phyloP scores from a whole-genome alignment of 2,329 filamentous ascomycete species.

The Aurifilum marmelostoma region DNA sequence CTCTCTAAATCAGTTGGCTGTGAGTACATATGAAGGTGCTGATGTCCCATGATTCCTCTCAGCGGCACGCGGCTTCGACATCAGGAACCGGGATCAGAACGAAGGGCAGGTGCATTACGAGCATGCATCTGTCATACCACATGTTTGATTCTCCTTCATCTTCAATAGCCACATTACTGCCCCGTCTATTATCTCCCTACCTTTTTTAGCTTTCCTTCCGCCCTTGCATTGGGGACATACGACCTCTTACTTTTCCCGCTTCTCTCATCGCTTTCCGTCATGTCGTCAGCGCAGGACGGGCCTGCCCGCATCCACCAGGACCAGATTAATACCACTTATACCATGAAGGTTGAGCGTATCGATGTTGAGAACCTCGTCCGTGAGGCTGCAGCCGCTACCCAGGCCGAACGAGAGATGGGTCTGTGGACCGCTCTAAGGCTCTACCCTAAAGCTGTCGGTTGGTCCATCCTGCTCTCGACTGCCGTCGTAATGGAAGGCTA shows the following conservation, averaged over 20 bases:
- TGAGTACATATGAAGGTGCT: background rate
- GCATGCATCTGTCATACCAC: too few species aligned
- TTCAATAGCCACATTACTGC: too few species aligned
- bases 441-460: conserved; percentile 47
- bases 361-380: background rate
- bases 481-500: conserved; percentile 33
- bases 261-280: too few species aligned
- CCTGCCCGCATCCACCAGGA: background rate
- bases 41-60: background rate
- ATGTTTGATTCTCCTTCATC: too few species aligned
- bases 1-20: background rate
- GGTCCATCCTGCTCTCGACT: conserved; percentile 30
- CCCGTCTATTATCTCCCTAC: too few species aligned
- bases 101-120: too few species aligned
- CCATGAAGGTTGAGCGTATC: background rate
- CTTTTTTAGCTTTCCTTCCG: too few species aligned
- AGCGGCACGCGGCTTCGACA: background rate
- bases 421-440: conserved; percentile 58
- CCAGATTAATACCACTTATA: background rate
- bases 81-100: too few species aligned
- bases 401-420: conserved; percentile 61
- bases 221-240: too few species aligned
- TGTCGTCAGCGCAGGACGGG: background rate
- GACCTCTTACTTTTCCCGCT: too few species aligned
- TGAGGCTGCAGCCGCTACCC: conserved; percentile 41